These are phyloP conservation scores for Citrullus colocynthis DNA, from an alignment of 306 rosid species.

Conservation along the genomic window DNA sequence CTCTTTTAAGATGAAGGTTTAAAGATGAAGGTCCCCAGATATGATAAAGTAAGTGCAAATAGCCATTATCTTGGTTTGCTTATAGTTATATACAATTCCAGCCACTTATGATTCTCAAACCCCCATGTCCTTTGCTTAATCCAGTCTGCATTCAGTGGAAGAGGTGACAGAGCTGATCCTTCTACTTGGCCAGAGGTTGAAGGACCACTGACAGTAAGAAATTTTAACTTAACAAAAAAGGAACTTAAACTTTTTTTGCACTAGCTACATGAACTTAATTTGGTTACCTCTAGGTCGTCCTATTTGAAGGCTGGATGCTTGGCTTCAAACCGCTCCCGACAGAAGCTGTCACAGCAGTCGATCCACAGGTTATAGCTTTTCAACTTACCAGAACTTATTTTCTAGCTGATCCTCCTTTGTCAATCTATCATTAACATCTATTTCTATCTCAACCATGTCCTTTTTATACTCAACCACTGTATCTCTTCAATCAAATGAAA, in stretches of 20 bases:
- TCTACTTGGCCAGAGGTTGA: slow-evolving; percentile 79
- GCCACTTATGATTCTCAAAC: slow-evolving; percentile 13
- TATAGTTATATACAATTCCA: neutral
- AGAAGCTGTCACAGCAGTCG: slow-evolving; percentile 52
- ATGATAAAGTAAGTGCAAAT: slow-evolving; percentile 62
- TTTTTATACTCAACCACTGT: neutral
- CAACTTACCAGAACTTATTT: neutral
- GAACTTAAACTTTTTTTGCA: neutral
- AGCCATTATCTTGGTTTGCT: neutral
- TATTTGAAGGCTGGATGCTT: slow-evolving; percentile 98
- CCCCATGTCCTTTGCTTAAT: neutral
- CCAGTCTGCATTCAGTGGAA: slow-evolving; percentile 79
- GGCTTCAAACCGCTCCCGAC: slow-evolving; percentile 75
- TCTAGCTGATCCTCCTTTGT: neutral
- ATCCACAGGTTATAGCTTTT: slow-evolving; percentile 63
- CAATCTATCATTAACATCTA: neutral
- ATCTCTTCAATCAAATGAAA: neutral
- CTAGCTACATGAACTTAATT: neutral
- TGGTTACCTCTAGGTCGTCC: slow-evolving; percentile 42
- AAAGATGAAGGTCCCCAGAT: slow-evolving; percentile 82
- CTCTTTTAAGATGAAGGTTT: slow-evolving; percentile 40
- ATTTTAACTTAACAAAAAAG: neutral
- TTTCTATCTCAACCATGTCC: neutral
- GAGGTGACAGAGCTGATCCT: slow-evolving; percentile 85
- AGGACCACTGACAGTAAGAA: slow-evolving; percentile 68